Evolutionary conservation across 2,329 filamentous ascomycete species (phyloP).

Genomic region (Neonectria neomacrospora): DNA sequence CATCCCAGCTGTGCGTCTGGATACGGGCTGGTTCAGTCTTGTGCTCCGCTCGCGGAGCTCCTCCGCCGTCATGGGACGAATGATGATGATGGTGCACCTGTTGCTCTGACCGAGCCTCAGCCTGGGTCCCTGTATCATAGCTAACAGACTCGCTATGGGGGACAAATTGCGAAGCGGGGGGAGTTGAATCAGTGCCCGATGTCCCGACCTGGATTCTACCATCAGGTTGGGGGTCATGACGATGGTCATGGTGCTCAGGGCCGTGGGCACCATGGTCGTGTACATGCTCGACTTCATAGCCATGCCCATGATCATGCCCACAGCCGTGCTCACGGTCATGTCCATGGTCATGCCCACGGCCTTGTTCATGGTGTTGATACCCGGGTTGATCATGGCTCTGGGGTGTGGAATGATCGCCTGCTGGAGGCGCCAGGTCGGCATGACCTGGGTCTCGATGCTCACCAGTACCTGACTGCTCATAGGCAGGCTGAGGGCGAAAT

Average conservation of each 20-base stretch:
- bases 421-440: conserved; percentile 34
- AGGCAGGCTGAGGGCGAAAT: conserved; percentile 48
- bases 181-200: conserved; percentile 32
- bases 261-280: conserved; percentile 31
- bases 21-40: conserved; percentile 40
- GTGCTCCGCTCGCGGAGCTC: conserved; percentile 32
- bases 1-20: conserved; percentile 60
- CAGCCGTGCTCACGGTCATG: conserved; percentile 18
- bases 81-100: conserved; percentile 35
- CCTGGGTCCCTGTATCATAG: conserved; percentile 57
- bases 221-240: conserved; percentile 32
- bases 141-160: conserved; percentile 49
- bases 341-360: conserved; percentile 12
- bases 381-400: conserved; percentile 26
- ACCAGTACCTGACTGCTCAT: conserved; percentile 34
- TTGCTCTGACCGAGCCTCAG: conserved; percentile 60
- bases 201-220: conserved; percentile 28
- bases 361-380: conserved; percentile 21
- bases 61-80: conserved; percentile 28
- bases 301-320: conserved; percentile 16
- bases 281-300: conserved; percentile 26
- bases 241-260: conserved; percentile 32
- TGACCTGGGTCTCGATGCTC: conserved; percentile 43
- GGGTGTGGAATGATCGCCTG: conserved; percentile 35
- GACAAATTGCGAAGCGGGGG: conserved; percentile 36